Evolutionary conservation across 495 filamentous ascomycete species (phyloP), one percentile per base, ranked within the genome.

Genomic region (Penicillium tannophilum): DNA sequence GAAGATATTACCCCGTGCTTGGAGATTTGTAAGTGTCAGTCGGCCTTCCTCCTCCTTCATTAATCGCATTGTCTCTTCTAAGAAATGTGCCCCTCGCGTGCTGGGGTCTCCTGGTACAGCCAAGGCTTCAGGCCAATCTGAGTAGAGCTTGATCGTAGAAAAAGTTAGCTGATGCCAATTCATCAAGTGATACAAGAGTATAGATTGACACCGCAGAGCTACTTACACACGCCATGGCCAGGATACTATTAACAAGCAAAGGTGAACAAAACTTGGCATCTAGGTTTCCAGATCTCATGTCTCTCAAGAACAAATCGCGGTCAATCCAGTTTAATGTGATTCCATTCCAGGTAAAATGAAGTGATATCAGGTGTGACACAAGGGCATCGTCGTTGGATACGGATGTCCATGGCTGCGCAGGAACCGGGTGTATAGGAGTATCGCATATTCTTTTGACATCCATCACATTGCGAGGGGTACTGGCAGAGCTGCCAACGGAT

Each of bases 231-330:
- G 52, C 52, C 14, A 44, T 36, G 44, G 59, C 63, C 16, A 79
- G 72, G 35, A 83, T 75, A 16, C 68, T 65, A 48, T 81, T 82
- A 52, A 83, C 78, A 17, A 82, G 64, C 24, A 81, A 75, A 1
- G 76, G 72, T 3, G 79, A 77, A 62, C 78, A 82, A 49, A 73
- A 79, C 24, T 36, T 56, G 16, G 58, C 63, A 2, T 70, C 56
- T 8, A 64, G 12, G 31, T 71, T 53, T 1, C 69, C 72, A 0
- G 65, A 54, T 19, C 65, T 62, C 72, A 80, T 77, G 30, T 78
- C 75, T 7, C 64, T 53, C 9, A 80, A 54, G 48, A 81, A 80
- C 14, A 75, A 56, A 42, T 78, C 73, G 9, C 64, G 67, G 30
- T 80, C 76, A 36, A 83, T 64, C 64, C 65, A 77, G 48, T 76